Conservation (phyloP, 1,284 basidiomycete species). For the Ustilago cynodontis region DNA sequence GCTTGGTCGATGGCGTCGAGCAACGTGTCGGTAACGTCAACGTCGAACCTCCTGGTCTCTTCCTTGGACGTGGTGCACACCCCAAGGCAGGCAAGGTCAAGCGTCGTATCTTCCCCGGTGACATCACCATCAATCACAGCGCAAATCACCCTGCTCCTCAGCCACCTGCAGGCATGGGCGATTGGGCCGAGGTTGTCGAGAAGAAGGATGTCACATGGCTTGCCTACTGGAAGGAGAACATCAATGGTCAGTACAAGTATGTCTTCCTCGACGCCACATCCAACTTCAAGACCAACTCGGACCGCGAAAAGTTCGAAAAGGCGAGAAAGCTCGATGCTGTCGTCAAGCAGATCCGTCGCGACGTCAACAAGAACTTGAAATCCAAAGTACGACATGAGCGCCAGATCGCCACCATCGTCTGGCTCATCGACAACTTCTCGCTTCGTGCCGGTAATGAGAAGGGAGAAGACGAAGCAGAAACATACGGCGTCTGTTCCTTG, state of each 20-base stretch:
- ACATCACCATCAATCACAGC: slow-evolving; percentile 70
- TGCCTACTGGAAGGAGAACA: slow-evolving; percentile 68
- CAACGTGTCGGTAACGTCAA: slow-evolving; percentile 99
- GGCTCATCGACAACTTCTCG: slow-evolving; percentile 70
- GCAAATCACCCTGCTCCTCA: slow-evolving; percentile 61
- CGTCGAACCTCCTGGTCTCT: slow-evolving; percentile 96
- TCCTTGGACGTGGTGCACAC: slow-evolving; percentile 97
- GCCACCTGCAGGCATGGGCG: slow-evolving; percentile 63
- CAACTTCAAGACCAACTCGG: slow-evolving; percentile 68
- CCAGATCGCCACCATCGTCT: slow-evolving; percentile 69
- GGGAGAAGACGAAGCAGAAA: slow-evolving; percentile 69
- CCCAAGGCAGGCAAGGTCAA: slow-evolving; percentile 97
- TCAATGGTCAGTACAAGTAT: slow-evolving; percentile 68
- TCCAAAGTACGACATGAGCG: slow-evolving; percentile 65
- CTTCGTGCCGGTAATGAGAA: slow-evolving; percentile 70
- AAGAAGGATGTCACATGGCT: slow-evolving; percentile 69
- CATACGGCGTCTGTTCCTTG: slow-evolving; percentile 69
- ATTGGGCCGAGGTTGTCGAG: slow-evolving; percentile 67
- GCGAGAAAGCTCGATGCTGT: slow-evolving; percentile 65
- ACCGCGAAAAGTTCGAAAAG: slow-evolving; percentile 69
- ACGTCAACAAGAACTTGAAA: slow-evolving; percentile 63
- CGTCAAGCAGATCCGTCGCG: slow-evolving; percentile 62
- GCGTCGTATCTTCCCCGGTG: slow-evolving; percentile 73
- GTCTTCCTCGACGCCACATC: slow-evolving; percentile 68
- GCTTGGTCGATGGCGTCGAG: slow-evolving; percentile 91